These are phyloP conservation scores for Phialophora verrucosa DNA, from an alignment of 2,329 filamentous ascomycete species.

Conservation along the genomic window DNA sequence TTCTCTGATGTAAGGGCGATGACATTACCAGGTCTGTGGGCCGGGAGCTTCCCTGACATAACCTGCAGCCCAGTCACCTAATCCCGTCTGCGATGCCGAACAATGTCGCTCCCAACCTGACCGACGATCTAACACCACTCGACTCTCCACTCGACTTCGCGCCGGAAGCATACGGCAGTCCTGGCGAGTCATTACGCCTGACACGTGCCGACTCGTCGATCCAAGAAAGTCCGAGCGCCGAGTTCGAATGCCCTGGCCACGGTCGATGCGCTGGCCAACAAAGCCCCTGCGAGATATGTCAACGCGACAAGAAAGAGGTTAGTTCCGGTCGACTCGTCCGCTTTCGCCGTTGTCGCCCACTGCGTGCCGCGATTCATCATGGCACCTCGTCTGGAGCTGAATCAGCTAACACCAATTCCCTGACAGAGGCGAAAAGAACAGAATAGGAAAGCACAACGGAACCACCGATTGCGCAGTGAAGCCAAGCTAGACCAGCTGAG, in stretches of 20 bases:
- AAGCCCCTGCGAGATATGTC: constrained; percentile 19
- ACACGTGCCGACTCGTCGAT: constrained; percentile 6
- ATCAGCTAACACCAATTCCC: constrained; percentile 10
- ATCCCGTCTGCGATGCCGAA: not conserved
- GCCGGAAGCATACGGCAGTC: constrained; percentile 16
- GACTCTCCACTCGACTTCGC: constrained; percentile 17
- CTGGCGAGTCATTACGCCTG: constrained; percentile 11
- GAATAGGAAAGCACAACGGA: constrained; percentile 34
- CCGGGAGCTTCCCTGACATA: constrained; percentile 11
- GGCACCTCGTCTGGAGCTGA: not conserved
- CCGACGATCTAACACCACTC: constrained; percentile 6
- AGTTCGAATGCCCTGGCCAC: constrained; percentile 17
- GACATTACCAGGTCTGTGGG: not conserved
- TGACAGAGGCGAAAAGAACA: constrained; percentile 31
- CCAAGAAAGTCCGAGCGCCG: constrained; percentile 15
- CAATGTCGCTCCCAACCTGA: not conserved
- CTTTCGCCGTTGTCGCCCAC: not conserved
- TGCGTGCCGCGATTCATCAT: not conserved
- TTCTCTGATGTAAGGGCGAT: constrained; percentile 21
- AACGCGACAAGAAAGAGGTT: constrained; percentile 31
- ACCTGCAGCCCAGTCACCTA: constrained; percentile 12
- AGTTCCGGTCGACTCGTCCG: constrained; percentile 11
- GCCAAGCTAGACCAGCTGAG: constrained; percentile 30
- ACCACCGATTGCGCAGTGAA: constrained; percentile 33
- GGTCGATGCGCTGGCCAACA: constrained; percentile 17